These are phyloP conservation scores for Ocimum tenuiflorum DNA, from an alignment of 257 asterid species.

Conservation along the genomic window DNA sequence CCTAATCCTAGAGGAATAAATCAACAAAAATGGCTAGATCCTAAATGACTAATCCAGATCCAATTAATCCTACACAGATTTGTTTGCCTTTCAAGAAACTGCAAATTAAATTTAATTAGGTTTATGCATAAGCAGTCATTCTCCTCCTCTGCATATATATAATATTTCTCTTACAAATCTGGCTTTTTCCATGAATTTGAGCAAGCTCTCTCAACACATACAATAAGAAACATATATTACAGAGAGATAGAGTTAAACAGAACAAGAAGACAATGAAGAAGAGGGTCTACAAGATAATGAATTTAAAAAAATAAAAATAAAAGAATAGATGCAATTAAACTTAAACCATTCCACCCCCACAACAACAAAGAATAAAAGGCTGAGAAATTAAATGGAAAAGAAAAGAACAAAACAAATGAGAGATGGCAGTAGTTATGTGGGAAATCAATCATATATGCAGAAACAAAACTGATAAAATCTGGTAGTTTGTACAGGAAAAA, in stretches of 20 bases:
- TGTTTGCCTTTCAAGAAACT: not conserved
- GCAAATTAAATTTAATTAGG: not conserved
- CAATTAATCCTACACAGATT: not conserved
- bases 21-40: not conserved
- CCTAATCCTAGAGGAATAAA: conserved; percentile 13
- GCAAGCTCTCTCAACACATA: not conserved
- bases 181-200: not conserved
- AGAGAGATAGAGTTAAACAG: not conserved
- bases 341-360: too few relatives aligned
- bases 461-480: too few relatives aligned
- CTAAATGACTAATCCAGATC: not conserved
- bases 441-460: not conserved
- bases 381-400: not conserved
- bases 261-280: not conserved
- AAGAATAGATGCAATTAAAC: not conserved
- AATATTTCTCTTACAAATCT: not conserved
- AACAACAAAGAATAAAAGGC: not conserved
- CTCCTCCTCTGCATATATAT: too few relatives aligned
- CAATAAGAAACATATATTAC: not conserved
- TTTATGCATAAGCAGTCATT: not conserved
- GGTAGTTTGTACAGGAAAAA: too few relatives aligned
- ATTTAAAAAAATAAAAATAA: too few relatives aligned
- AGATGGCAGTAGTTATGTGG: not conserved
- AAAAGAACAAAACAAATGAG: too few relatives aligned
- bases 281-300: not conserved